Base-by-base conservation (phyloP, 139 green algal species). In the Diplosphaera chodatii region DNA sequence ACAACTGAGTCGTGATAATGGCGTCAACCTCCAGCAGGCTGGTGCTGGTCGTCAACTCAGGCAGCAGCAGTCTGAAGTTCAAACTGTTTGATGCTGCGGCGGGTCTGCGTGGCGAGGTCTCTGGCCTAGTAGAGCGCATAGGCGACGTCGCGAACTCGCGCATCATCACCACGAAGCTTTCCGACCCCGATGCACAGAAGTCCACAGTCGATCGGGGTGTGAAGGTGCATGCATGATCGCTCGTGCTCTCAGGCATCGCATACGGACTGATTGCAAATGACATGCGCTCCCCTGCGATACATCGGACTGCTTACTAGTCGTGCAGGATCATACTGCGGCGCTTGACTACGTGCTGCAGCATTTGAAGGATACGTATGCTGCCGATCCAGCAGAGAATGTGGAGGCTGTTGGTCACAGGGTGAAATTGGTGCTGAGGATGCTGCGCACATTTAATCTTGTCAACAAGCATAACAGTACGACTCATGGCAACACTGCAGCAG, bases 41-140 rank as follows among this genome's bases (percentile, higher is more conserved):
- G 70, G 40, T 94, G 16, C 66, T 95, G 25, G 86, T 92, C 2
- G 30, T 95, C 3, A 95, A 95, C 55, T 73, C 85, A 0, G 89
- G 89, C 13, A 82, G 63, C 40, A 83, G 67, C 6, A 80, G 55
- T 4, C 71, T 95, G 0, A 95, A 95, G 64, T 95, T 90, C 64
- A 92, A 91, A 64, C 63, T 91, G 18, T 92, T 87, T 15, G 4
- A 83, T 28, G 34, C 63, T 3, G n/a, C 74, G 0, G 70, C 64
- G 8, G 66, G 62, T 0, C 63, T 91, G 0, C 70, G n/a, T 30
- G 74, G 76, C 0, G 63, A 83, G 1, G 69, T 88, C 20, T 76
- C 75, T 4, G 89, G 89, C 25, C 32, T 91, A 59, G 85, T 91
- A 28, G 89, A 94, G 29, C 80, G 88, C 16, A 92, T 94, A 25